Conservation (phyloP, 2,329 filamentous ascomycete genomes). For the Karstenula rhodostoma region DNA sequence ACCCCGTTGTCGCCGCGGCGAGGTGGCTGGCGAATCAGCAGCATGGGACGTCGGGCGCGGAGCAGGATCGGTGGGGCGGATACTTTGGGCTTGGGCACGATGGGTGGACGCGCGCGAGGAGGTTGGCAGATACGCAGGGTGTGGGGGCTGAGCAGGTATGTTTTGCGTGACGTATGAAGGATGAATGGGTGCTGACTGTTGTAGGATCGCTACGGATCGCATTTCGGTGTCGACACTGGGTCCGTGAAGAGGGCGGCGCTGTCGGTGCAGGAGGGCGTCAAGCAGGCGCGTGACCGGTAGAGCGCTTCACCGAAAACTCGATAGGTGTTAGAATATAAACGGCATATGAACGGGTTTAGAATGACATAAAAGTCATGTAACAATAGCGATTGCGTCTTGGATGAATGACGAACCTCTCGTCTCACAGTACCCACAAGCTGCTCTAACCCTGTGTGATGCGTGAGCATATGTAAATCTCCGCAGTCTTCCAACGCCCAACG, state of each 20-base stretch:
- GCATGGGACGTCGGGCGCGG: conserved; percentile 30
- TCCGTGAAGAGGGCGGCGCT: conserved; percentile 35
- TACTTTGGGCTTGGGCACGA: conserved; percentile 40
- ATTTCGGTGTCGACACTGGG: conserved; percentile 35
- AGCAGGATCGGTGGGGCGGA: conserved; percentile 30
- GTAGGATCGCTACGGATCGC: conserved; percentile 41
- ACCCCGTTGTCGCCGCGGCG: conserved; percentile 36
- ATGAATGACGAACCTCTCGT: not conserved
- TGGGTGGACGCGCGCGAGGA: conserved; percentile 39
- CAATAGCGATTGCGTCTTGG: conserved; percentile 3
- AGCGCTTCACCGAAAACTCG: not conserved
- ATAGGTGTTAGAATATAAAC: not conserved
- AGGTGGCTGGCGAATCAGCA: conserved; percentile 28
- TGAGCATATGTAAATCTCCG: not conserved
- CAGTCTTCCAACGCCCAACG: conserved; percentile 7
- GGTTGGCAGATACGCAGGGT: conserved; percentile 38
- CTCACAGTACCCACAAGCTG: not conserved
- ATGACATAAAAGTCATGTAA: not conserved
- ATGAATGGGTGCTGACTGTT: conserved; percentile 15
- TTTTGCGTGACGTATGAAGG: not conserved
- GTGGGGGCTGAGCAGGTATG: conserved; percentile 47
- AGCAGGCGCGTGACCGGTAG: conserved; percentile 24
- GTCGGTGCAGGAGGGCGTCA: conserved; percentile 36
- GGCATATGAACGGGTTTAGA: not conserved
- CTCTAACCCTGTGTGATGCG: not conserved